Evolutionary conservation across 2,329 filamentous ascomycete species (phyloP), one percentile per base, ranked within the genome.

Genomic region (Penicillium concentricum): DNA sequence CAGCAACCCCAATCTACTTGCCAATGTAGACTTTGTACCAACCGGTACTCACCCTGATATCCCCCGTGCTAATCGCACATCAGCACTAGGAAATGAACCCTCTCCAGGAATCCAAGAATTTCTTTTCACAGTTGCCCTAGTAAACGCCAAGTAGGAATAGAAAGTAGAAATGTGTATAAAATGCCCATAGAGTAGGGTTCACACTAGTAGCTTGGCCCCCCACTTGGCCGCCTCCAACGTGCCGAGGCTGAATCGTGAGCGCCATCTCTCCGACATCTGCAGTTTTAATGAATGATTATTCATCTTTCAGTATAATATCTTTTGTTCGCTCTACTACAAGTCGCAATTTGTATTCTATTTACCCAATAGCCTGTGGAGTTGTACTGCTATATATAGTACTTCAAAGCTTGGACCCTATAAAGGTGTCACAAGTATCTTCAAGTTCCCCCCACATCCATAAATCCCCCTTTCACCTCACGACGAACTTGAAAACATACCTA

Each of bases 381-480:
- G 35, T 1, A 46, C 41, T n/a, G 16, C 24, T 18, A 58, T 59
- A 58, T 56, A 56, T 44, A 30, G 13, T 61, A 53, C 35, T 42
- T 16, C 20, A 26, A 16, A 22, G 10, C 51, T 48, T 42, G 34
- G 35, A 12, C 22, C 4, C 26, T 32, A 4, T 8, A 24, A 22
- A 18, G 18, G 15, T 18, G 9, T 8, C 10, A 18, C 22, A 32
- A 4, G 2, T 2, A n/a, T 30, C 10, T 39, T 28, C 30, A 22
- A n/a, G 15, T 13, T n/a, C 26, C 7, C 13, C n/a, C 47, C 24
- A 26, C 28, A 10, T 28, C 20, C 34, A 22, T 22, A 16, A 32
- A 37, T 26, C n/a, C 42, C 38, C 32, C 5, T 39, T 52, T 22
- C 12, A 1, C 12, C 35, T 49, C 16, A 16, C 39, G n/a, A 6